These are phyloP conservation scores for Candida taoyuanica DNA, from an alignment of 805 yeast genomes.

Conservation along the genomic window DNA sequence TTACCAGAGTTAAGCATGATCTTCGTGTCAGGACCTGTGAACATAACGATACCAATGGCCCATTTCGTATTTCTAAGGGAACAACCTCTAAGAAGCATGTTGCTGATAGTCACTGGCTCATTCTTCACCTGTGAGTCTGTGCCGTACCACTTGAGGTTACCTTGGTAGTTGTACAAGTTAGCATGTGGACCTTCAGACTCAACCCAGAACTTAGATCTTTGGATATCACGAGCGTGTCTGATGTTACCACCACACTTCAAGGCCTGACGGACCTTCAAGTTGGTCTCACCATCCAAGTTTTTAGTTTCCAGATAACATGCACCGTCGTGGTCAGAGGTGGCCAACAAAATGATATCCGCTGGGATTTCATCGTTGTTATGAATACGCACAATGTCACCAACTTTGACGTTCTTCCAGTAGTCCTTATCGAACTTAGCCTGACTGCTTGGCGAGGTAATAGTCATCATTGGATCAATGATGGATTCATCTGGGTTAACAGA, in stretches of 20 bases:
- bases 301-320: conserved; percentile 74
- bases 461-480: conserved; percentile 53
- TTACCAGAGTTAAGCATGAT: conserved; percentile 78
- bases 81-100: conserved; percentile 70
- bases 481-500: conserved; percentile 38
- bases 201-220: conserved; percentile 55
- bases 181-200: conserved; percentile 84
- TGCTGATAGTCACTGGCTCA: conserved; percentile 68
- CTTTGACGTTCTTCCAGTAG: conserved; percentile 69
- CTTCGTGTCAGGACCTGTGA: conserved; percentile 76
- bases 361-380: conserved; percentile 78
- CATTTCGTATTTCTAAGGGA: conserved; percentile 77
- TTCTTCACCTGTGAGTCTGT: conserved; percentile 35
- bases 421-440: conserved; percentile 38
- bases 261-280: conserved; percentile 71
- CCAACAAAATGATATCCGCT: conserved; percentile 62
- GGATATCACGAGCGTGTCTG: conserved; percentile 43
- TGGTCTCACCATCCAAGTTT: conserved; percentile 78
- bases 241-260: conserved; percentile 54
- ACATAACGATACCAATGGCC: conserved; percentile 73
- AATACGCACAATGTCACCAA: conserved; percentile 71
- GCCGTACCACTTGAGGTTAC: conserved; percentile 53
- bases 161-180: conserved; percentile 71
- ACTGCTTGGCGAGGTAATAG: conserved; percentile 46
- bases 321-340: conserved; percentile 67